Conservation (phyloP, 2,329 filamentous ascomycete genomes). For the Sporothrix brunneoviolacea region DNA sequence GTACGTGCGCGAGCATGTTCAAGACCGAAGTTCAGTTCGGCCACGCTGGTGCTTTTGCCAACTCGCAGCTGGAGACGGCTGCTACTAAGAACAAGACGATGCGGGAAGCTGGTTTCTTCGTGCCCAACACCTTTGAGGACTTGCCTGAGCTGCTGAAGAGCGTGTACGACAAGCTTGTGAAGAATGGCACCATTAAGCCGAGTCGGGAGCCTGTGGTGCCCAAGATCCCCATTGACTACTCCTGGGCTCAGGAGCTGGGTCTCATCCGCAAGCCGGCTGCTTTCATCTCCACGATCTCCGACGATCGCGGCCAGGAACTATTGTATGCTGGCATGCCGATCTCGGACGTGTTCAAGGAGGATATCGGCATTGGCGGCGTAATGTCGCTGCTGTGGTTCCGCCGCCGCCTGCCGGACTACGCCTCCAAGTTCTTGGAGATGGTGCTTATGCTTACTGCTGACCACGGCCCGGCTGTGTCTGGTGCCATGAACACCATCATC, state of each 20-base stretch:
- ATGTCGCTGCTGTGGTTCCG: slow-evolving; percentile 99
- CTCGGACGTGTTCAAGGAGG: slow-evolving; percentile 98
- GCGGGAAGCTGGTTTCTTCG: slow-evolving; percentile 88
- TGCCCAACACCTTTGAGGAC: slow-evolving; percentile 95
- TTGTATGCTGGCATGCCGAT: slow-evolving; percentile 99
- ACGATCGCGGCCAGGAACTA: slow-evolving; percentile 98
- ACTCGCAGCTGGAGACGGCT: slow-evolving; percentile 98
- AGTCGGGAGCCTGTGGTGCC: slow-evolving; percentile 84
- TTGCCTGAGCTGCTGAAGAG: slow-evolving; percentile 68
- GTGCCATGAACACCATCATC: slow-evolving; percentile 99
- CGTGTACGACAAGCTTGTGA: slow-evolving; percentile 85
- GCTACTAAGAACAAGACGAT: slow-evolving; percentile 95
- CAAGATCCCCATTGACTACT: slow-evolving; percentile 99
- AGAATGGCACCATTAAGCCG: slow-evolving; percentile 77
- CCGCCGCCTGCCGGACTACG: slow-evolving; percentile 88
- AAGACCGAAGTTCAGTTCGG: slow-evolving; percentile 99
- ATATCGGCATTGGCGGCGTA: slow-evolving; percentile 98
- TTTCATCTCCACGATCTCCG: slow-evolving; percentile 99
- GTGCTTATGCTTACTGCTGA: slow-evolving; percentile 99
- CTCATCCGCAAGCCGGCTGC: slow-evolving; percentile 99
- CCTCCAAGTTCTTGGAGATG: slow-evolving; percentile 99
- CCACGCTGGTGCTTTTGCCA: slow-evolving; percentile 96
- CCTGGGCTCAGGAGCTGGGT: slow-evolving; percentile 97
- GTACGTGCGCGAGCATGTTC: slow-evolving; percentile 99
- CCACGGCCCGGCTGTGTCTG: slow-evolving; percentile 96